These are phyloP conservation scores for Cercophora sp. DNA, from an alignment of 495 filamentous ascomycete genomes.

Conservation along the genomic window DNA sequence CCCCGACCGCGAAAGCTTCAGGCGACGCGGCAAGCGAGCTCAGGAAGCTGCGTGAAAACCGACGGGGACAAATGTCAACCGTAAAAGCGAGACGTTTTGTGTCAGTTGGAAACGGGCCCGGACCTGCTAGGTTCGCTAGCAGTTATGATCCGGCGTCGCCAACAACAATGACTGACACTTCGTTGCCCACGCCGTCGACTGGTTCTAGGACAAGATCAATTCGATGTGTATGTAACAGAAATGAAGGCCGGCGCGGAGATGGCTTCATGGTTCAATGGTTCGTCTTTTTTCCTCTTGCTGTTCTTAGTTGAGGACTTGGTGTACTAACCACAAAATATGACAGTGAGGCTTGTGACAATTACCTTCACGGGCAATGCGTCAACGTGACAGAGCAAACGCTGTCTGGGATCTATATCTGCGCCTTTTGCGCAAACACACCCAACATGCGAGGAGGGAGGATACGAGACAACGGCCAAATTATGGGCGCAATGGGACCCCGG, in stretches of 20 bases:
- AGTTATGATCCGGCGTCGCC: constrained; percentile 48
- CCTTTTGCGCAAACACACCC: constrained; percentile 75
- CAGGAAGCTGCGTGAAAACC: constrained; percentile 65
- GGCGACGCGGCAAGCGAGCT: constrained; percentile 58
- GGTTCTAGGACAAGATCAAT: constrained; percentile 55
- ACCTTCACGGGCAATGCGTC: constrained; percentile 76
- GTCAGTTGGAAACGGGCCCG: constrained; percentile 9
- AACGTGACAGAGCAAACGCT: constrained; percentile 62
- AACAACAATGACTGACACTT: constrained; percentile 62
- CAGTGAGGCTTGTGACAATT: constrained; percentile 84
- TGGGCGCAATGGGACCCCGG: constrained; percentile 27
- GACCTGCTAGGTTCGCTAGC: constrained; percentile 12
- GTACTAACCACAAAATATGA: no score
- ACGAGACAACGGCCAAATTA: constrained; percentile 48
- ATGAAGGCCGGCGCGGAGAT: constrained; percentile 44
- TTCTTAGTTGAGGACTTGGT: no score
- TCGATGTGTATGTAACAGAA: constrained; percentile 68
- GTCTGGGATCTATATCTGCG: constrained; percentile 73
- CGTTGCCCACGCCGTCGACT: constrained; percentile 62
- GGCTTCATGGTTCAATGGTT: constrained; percentile 85
- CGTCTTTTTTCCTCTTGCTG: constrained; percentile 14
- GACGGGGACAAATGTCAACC: constrained; percentile 48
- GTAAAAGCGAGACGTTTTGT: constrained; percentile 26
- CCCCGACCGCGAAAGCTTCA: constrained; percentile 24
- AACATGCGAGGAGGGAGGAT: constrained; percentile 60